Percentiles rank a stretch among this genome's conserved stretches.
Evolutionary conservation across 306 rosid species (phyloP).

Genomic region (Lagenaria siceraria): DNA sequence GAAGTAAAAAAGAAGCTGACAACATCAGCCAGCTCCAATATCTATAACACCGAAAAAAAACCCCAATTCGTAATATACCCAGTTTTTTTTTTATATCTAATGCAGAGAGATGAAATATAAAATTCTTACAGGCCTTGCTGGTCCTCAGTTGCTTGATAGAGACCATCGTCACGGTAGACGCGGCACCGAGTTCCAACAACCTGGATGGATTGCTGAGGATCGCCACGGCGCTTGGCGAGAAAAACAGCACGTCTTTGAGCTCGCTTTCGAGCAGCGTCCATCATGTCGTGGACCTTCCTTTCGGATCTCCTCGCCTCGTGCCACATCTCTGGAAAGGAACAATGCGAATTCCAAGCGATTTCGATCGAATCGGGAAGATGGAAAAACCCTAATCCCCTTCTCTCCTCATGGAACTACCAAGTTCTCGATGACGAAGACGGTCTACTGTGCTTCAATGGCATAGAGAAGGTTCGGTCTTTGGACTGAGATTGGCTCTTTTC

Average conservation of each 20-base stretch:
- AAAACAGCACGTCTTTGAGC: slow-evolving; percentile 90
- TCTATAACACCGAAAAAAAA: not conserved
- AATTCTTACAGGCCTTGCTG: slow-evolving; percentile 89
- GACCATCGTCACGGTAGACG: slow-evolving; percentile 75
- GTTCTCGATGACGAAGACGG: not conserved
- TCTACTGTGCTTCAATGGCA: not conserved
- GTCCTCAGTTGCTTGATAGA: slow-evolving; percentile 87
- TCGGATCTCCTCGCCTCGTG: slow-evolving; percentile 96
- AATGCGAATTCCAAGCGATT: not conserved
- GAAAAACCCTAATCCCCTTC: slow-evolving; percentile 2
- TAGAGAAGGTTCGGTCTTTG: not conserved
- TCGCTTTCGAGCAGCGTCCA: slow-evolving; percentile 98
- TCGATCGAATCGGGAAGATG: not conserved
- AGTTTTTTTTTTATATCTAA: not conserved
- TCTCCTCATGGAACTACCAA: not conserved
- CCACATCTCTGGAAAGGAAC: slow-evolving; percentile 46
- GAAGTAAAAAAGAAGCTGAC: not conserved
- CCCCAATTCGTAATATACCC: not conserved
- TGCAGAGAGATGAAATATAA: not conserved
- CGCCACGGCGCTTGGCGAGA: slow-evolving; percentile 90
- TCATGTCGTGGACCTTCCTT: slow-evolving; percentile 96
- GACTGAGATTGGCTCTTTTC: not conserved
- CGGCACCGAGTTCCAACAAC: slow-evolving; percentile 63
- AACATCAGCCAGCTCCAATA: not conserved
- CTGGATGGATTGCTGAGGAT: slow-evolving; percentile 89